Evolutionary conservation across 2,329 filamentous ascomycete genomes (phyloP), one percentile per base, ranked within the genome.

Genomic region (Xylariomycetidae sp.): DNA sequence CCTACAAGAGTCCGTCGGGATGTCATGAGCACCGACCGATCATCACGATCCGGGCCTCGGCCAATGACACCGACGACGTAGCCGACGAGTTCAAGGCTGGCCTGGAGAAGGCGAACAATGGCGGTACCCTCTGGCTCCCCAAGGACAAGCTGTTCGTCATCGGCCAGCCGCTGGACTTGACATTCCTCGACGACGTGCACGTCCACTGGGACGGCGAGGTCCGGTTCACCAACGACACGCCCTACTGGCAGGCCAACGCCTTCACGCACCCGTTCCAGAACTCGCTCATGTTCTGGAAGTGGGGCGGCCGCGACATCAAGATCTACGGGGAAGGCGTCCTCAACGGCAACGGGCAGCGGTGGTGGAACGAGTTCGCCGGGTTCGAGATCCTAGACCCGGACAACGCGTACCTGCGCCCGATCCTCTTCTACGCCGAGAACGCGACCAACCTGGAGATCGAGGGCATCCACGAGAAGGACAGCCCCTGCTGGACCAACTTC

Each of bases 401-500:
- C 37, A 80, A 80, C 46, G 64, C 61, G 3, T 80, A 72, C 45
- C 67, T 73, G 19, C 69, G 76, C 0, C 77, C 77, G 0, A 73
- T 79, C 17, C 62, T 80, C 3, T 80, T 80, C 57, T 63, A 77
- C 23, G 76, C 73, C 0, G 72, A 80, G 50, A 79, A 80, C 30
- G 70, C 74, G 1, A 80, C 74, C 4, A 70, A 76, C 15, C 51
- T 80, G 3, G 64, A 65, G 4, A 65, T 80, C 5, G 66, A 71
- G 22, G 77, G 77, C 1, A 75, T 80, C 33, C 69, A 71, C 12
- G 66, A 79, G 45, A 69, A 77, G 38, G 72, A 78, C 51, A 77
- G 73, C 1, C 76, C 77, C 2, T 78, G 73, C 59, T 80, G 77
- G 76, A 78, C 70, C 3, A 81, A 76, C 48, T 80, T 80, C 44